Conservation (phyloP, 2,329 filamentous ascomycete species). For the Aspergillus calidoustus region DNA sequence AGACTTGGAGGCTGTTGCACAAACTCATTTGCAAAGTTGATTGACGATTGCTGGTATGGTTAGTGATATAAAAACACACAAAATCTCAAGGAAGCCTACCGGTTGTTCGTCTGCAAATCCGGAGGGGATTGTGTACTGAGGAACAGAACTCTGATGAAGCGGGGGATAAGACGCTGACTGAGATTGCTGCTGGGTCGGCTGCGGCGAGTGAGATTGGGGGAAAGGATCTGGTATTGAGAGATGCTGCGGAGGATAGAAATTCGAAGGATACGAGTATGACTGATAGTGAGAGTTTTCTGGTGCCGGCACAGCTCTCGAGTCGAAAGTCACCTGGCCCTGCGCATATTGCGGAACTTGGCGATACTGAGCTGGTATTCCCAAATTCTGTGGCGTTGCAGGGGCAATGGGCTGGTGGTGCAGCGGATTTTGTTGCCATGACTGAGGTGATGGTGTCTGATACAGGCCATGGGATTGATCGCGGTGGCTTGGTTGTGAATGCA, state of each 20-base stretch:
- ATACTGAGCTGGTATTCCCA: slow-evolving; percentile 35
- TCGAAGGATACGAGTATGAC: slow-evolving; percentile 36
- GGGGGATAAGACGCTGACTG: slow-evolving; percentile 28
- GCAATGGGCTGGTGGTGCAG: slow-evolving; percentile 33
- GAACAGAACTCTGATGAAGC: slow-evolving; percentile 26
- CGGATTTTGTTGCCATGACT: slow-evolving; percentile 39
- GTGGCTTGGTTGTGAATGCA: slow-evolving; percentile 31
- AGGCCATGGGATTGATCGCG: slow-evolving; percentile 38
- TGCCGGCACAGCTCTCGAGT: slow-evolving; percentile 33
- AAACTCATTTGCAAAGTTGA: slow-evolving; percentile 40
- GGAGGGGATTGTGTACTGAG: slow-evolving; percentile 34
- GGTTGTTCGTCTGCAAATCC: slow-evolving; percentile 32
- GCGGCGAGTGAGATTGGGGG: slow-evolving; percentile 30
- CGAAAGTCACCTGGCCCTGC: slow-evolving; percentile 37
- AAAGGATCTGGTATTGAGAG: slow-evolving; percentile 35
- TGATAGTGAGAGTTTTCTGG: slow-evolving; percentile 39
- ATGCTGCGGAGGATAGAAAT: slow-evolving; percentile 38
- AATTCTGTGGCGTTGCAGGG: slow-evolving; percentile 32
- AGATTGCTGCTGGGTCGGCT: slow-evolving; percentile 29
- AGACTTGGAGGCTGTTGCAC: slow-evolving; percentile 26
- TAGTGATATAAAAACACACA: slow-evolving; percentile 10
- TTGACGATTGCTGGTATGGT: slow-evolving; percentile 29
- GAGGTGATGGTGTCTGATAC: slow-evolving; percentile 35
- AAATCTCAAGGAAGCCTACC: slow-evolving; percentile 21
- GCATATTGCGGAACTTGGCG: slow-evolving; percentile 36